These are phyloP conservation scores for Arthroderma sp. DNA, from an alignment of 2,329 filamentous ascomycete genomes.

Conservation along the genomic window DNA sequence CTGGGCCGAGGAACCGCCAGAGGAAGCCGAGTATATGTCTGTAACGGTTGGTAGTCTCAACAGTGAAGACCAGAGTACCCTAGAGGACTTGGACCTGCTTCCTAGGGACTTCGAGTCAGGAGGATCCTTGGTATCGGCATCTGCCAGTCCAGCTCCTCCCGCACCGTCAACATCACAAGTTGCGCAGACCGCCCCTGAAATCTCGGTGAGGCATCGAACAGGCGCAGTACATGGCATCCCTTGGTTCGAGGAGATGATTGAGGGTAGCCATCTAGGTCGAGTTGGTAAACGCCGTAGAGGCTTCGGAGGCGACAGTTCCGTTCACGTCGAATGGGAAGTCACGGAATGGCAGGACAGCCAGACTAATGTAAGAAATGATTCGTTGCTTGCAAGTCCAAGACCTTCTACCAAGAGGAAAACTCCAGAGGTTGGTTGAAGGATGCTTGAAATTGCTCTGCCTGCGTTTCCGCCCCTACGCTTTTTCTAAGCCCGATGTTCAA, in stretches of 20 bases:
- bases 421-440: conserved; percentile 9
- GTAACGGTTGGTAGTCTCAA: conserved; percentile 67
- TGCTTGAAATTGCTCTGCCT: not conserved
- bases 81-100: conserved; percentile 65
- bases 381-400: conserved; percentile 4
- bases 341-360: conserved; percentile 52
- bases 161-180: conserved; percentile 8
- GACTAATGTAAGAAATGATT: not conserved
- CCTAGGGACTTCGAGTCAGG: conserved; percentile 33
- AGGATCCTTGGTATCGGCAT: not conserved
- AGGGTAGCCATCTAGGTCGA: conserved; percentile 59
- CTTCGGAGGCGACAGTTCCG: conserved; percentile 49
- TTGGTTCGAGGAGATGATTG: conserved; percentile 74
- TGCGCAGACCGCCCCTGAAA: conserved; percentile 10
- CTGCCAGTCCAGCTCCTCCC: not conserved
- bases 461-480: too few species aligned
- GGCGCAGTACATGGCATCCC: conserved; percentile 47
- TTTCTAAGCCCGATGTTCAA: too few species aligned
- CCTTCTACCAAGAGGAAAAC: conserved; percentile 11
- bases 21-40: conserved; percentile 65
- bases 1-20: conserved; percentile 61
- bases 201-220: conserved; percentile 25
- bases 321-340: conserved; percentile 70
- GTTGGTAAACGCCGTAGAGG: conserved; percentile 48
- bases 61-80: conserved; percentile 54